Evolutionary conservation across 495 filamentous ascomycete genomes (phyloP), one percentile per base, ranked within the genome.

Genomic region (Daldinia concentrica): DNA sequence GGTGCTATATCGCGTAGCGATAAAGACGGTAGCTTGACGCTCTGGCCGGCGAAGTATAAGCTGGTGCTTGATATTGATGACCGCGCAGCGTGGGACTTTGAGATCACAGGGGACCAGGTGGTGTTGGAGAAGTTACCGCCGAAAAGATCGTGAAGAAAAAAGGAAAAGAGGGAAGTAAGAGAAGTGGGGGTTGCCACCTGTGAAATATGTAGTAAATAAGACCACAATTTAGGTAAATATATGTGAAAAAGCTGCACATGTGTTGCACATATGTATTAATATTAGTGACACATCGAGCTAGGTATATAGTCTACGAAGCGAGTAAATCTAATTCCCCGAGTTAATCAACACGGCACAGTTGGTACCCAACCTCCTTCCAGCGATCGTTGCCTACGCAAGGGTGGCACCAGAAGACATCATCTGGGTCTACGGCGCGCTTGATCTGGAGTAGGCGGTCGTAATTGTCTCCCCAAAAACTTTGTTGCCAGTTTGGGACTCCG

Each of bases 1-100:
- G 88, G 86, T 17, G 82, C 79, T 36, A 71, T 90, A 17, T 81
- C 86, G 3, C 79, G 89, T 3, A 83, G 83, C 1, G 85, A 90
- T 64, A 79, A 80, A 15, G 73, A 74, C 9, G 88, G 89, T 0
- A 82, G 85, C 69, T 78, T 80, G 58, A 80, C 87, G 15, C 66
- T 91, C n/a, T 90, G 87, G 73, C 88, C 89, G 0, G 89, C 85
- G 1, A 79, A 79, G 6, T 91, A 91, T 71, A 82, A 80, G 24
- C 30, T 91, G 64, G 80, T 85, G 27, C 65, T 91, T 59, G 88
- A 91, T 74, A 66, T 74, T 55, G 76, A 78, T 52, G 75, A 77
- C 17, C 69, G 76, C 17, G 75, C 76, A 7, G 70, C 51, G 30
- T 76, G 74, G 73, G 77, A 77, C 45, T 85, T 84, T 62, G 77